Base-by-base conservation (phyloP, 2,329 filamentous ascomycete genomes). In the Hymenoscyphus scutula region DNA sequence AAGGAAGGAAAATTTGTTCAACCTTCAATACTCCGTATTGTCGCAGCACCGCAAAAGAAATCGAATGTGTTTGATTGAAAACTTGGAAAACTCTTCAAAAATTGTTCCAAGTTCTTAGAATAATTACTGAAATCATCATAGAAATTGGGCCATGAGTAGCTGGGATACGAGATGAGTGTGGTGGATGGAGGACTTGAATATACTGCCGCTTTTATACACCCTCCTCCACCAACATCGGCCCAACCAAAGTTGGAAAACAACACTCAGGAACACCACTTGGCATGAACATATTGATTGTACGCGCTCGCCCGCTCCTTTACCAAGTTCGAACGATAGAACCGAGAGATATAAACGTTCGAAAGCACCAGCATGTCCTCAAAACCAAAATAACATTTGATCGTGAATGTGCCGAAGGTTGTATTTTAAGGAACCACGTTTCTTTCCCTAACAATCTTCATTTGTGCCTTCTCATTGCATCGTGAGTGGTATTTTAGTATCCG, bases 401-500 rank as follows among this genome's bases (percentile, higher is more conserved):
- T 25, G 19, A 25, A 19, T 8, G 7, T n/a, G 19, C 23, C 5
- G 23, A 23, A 51, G 32, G 53, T 55, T 55, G 53, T 51, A 51
- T 51, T 51, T 51, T 51, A 51, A 23, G 45, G 23, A 51, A 37
- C 34, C 34, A 37, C 34, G 34, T 37, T 37, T 23, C 19, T 51
- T 51, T 51, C 45, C 25, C 19, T 19, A 51, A 51, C 45, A 51
- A 25, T 51, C 45, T 51, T 23, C 10, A 51, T 23, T 25, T 51
- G 45, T 51, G 45, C 45, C 45, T 51, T 51, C 19, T 51, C 8
- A 51, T 51, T 51, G 45, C 45, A 51, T 51, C 19, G 45, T 3
- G 45, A 51, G 25, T 51, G 19, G 27, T 55, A 56, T 38, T 25
- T 56, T 25, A 7, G 55, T 56, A 56, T n/a, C 55, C 34, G 32